Evolutionary conservation across 2,329 filamentous ascomycete species (phyloP).

Genomic region (Trichoderma endophyticum): DNA sequence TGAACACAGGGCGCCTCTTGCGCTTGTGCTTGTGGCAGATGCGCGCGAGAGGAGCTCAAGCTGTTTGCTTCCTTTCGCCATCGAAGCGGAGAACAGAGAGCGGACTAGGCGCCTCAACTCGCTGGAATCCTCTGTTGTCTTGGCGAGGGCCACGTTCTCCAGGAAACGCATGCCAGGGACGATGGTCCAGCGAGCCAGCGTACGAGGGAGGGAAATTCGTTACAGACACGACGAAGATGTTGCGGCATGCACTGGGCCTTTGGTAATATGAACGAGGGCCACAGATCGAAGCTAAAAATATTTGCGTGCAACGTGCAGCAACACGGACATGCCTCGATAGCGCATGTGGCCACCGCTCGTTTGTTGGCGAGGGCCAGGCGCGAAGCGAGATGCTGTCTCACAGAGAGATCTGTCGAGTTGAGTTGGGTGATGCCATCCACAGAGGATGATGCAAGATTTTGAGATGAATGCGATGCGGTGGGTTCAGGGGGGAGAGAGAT

Average conservation of each 20-base stretch:
- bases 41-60: neutral
- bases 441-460: neutral
- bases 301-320: neutral
- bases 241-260: conserved; percentile 2
- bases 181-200: neutral
- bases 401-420: conserved; percentile 11
- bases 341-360: conserved; percentile 10
- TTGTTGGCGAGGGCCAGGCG: conserved; percentile 9
- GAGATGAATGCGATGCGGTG: conserved; percentile 10
- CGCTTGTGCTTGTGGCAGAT: neutral
- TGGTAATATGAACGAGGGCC: neutral
- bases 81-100: neutral
- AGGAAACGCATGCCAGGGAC: conserved; percentile 5
- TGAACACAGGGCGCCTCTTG: neutral
- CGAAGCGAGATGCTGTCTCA: conserved; percentile 18
- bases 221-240: conserved; percentile 1
- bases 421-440: conserved; percentile 10
- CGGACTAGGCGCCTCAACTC: neutral
- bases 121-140: neutral
- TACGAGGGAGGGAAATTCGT: conserved; percentile 9
- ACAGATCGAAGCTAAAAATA: conserved; percentile 5
- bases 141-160: neutral
- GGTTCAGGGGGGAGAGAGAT: neutral
- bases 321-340: neutral
- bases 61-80: neutral